phyloP scores from a whole-genome alignment of 805 yeast species.

The Starmerella kuoi region DNA sequence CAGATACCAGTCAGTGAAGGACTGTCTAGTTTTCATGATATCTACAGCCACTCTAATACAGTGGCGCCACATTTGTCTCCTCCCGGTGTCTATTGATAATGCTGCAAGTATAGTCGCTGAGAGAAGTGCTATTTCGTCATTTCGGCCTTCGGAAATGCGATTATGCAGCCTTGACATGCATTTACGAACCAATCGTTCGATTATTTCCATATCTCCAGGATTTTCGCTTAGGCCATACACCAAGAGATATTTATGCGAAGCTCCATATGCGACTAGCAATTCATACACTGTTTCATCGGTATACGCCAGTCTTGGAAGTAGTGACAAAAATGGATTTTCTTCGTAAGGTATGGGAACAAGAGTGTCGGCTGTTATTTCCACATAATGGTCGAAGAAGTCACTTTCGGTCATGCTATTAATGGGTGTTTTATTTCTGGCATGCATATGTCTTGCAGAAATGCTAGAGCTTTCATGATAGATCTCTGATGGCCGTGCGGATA shows the following conservation, averaged over 20 bases:
- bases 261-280: constrained; percentile 21
- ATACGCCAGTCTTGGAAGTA: constrained; percentile 58
- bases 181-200: constrained; percentile 4
- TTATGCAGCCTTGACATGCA: constrained; percentile 3
- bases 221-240: constrained; percentile 3
- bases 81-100: constrained; percentile 17
- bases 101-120: constrained; percentile 14
- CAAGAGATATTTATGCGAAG: constrained; percentile 11
- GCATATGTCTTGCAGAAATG: not conserved
- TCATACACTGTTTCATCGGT: constrained; percentile 25
- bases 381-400: constrained; percentile 51
- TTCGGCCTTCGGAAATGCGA: not conserved
- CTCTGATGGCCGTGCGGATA: not conserved
- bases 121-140: constrained; percentile 8
- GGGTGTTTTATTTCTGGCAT: not conserved
- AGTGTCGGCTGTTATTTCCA: constrained; percentile 45
- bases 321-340: constrained; percentile 53
- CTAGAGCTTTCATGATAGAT: not conserved
- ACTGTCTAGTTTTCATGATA: constrained; percentile 13
- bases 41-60: constrained; percentile 11
- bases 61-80: constrained; percentile 10
- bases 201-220: constrained; percentile 1
- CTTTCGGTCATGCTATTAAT: constrained; percentile 22
- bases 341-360: constrained; percentile 59
- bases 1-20: constrained; percentile 21